Evolutionary conservation across 2,329 filamentous ascomycete genomes (phyloP), one percentile per base, ranked within the genome.

Genomic region (Chaetomium globosum): DNA sequence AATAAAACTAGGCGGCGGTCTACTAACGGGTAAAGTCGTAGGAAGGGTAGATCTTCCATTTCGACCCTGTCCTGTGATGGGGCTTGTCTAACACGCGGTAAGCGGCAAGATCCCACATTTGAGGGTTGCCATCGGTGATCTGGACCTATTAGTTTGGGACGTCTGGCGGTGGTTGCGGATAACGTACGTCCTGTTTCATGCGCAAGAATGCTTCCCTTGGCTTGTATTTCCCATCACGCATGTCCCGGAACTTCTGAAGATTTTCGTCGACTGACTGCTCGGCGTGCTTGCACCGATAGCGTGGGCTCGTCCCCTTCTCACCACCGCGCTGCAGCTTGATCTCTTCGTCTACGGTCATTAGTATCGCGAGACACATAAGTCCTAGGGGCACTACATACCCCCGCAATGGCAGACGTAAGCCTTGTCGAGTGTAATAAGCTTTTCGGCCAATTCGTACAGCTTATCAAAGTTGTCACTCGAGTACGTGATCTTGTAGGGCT

Each of bases 81-180:
- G 87, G 83, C 51, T 91, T 87, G 73, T 89, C 85, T 67, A 92
- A 84, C 63, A 98, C 89, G 67, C 94, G 87, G 78, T 97, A 98
- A 19, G 94, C 94, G 1, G 91, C 91, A 61, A 97, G 80, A 81
- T 98, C 94, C 94, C 94, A 97, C 91, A 97, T 93, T 78, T 96
- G 92, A 7, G 93, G 93, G 76, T 97, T 97, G 33, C 89, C 89
- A 72, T 89, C 89, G 59, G 86, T 85, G 68, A 92, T 91, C 65
- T 69, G 39, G 23, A 12, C 19, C 0, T 4, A 60, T 68, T 26
- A 68, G 64, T 48, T 2, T 10, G 9, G 26, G 6, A 55, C n/a
- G 7, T 13, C 8, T 33, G 21, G 4, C 26, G 2, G 4, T 2
- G 4, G 23, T 8, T 1, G 7, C 28, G 53, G 58, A 6, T 12